Percentiles rank a stretch among this genome's conserved stretches.
These are phyloP conservation scores for Canariomyces notabilis DNA, from an alignment of 2,329 filamentous ascomycete species.

Conservation along the genomic window DNA sequence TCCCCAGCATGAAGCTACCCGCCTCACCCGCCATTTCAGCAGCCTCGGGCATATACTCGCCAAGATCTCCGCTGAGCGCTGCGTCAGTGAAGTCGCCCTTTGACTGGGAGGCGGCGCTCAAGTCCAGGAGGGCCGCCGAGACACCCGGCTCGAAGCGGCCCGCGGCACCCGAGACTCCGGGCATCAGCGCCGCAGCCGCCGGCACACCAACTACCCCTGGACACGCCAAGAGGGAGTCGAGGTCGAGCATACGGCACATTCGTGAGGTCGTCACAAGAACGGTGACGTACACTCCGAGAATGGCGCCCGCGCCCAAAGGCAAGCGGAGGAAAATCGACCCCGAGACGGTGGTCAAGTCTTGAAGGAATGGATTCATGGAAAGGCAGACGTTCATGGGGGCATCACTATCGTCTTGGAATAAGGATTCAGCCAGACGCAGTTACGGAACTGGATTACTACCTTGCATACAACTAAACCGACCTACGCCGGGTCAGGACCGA, in stretches of 20 bases:
- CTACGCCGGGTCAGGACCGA: no score
- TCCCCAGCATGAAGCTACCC: constrained; percentile 69
- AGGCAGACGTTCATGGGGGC: neutral
- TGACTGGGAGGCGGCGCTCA: constrained; percentile 71
- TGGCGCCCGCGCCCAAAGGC: constrained; percentile 85
- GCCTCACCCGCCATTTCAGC: constrained; percentile 67
- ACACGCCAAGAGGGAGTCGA: constrained; percentile 43
- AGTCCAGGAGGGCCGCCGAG: constrained; percentile 58
- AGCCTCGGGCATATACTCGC: constrained; percentile 55
- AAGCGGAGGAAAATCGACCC: constrained; percentile 73
- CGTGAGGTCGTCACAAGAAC: constrained; percentile 91
- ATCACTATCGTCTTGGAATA: no score
- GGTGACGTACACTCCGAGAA: constrained; percentile 80
- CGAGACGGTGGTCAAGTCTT: constrained; percentile 26
- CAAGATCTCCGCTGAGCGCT: constrained; percentile 72
- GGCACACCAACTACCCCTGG: constrained; percentile 12
- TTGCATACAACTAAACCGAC: no score
- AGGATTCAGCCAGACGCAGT: no score
- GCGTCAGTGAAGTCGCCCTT: constrained; percentile 63
- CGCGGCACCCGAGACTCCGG: constrained; percentile 22
- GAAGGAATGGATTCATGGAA: constrained; percentile 7
- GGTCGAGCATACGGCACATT: constrained; percentile 64
- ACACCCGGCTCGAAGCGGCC: constrained; percentile 36
- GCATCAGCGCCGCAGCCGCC: constrained; percentile 6
- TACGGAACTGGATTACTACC: no score